These are phyloP conservation scores for Tuctoria greenei DNA, from an alignment of 176 grass and related monocot genomes.

Conservation along the genomic window DNA sequence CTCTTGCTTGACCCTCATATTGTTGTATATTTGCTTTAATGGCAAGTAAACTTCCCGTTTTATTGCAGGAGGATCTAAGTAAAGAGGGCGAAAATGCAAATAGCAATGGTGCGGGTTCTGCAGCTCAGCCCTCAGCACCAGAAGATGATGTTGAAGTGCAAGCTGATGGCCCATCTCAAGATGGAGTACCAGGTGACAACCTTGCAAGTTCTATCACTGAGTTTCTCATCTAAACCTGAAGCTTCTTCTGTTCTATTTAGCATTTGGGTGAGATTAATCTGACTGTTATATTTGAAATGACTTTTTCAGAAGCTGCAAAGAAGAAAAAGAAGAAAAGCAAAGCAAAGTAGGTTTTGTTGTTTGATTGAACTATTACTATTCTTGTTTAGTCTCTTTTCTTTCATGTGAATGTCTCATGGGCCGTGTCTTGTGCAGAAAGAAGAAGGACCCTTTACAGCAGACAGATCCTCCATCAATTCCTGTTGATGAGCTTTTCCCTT, in stretches of 20 bases:
- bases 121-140: conserved; percentile 30
- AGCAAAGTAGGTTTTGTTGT: conserved; percentile 53
- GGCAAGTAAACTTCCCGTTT: not conserved
- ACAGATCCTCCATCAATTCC: conserved; percentile 89
- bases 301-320: conserved; percentile 46
- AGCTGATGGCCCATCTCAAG: conserved; percentile 48
- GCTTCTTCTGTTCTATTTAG: conserved; percentile 16
- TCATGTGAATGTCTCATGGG: conserved; percentile 1
- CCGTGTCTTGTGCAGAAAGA: conserved; percentile 55
- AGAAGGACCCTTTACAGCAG: conserved; percentile 75
- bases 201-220: conserved; percentile 18
- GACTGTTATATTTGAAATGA: conserved; percentile 28
- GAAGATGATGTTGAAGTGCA: conserved; percentile 57
- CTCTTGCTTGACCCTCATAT: not conserved
- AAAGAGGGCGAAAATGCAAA: conserved; percentile 38
- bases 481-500: conserved; percentile 86
- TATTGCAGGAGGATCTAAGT: conserved; percentile 22
- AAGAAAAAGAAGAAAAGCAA: conserved; percentile 93
- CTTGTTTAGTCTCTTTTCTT: conserved; percentile 26
- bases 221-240: not conserved
- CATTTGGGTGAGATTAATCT: conserved; percentile 22
- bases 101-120: conserved; percentile 14
- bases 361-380: conserved; percentile 13
- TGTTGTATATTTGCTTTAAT: not conserved
- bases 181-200: conserved; percentile 49